Evolutionary conservation across 140 eudicot species (phyloP).

Genomic region (Ambrosia hybrid): DNA sequence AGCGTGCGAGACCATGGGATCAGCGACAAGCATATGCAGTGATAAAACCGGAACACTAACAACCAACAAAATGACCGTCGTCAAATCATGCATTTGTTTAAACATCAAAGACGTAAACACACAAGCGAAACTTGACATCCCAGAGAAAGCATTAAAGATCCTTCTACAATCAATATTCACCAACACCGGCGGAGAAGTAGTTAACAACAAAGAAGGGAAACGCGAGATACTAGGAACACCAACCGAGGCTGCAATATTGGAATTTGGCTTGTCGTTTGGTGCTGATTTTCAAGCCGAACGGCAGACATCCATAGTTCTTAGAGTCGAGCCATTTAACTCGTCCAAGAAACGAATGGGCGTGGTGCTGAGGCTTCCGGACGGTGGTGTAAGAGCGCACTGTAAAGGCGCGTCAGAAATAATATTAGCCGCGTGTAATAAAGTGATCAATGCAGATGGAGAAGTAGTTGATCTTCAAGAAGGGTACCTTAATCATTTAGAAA

Average conservation of each 20-base stretch:
- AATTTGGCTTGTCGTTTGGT: constrained; percentile 57
- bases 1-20: constrained; percentile 86
- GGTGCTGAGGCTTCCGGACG: constrained; percentile 52
- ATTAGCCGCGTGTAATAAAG: constrained; percentile 65
- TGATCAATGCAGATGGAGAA: constrained; percentile 52
- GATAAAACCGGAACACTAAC: constrained; percentile 77
- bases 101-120: constrained; percentile 44
- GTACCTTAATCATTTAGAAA: constrained; percentile 41
- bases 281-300: constrained; percentile 52
- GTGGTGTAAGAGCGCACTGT: constrained; percentile 61
- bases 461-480: constrained; percentile 52
- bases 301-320: constrained; percentile 35
- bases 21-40: constrained; percentile 70
- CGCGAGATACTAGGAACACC: constrained; percentile 59
- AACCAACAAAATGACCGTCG: constrained; percentile 72
- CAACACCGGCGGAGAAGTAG: constrained; percentile 76
- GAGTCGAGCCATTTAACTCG: constrained; percentile 88
- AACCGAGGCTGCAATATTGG: constrained; percentile 67
- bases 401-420: constrained; percentile 79
- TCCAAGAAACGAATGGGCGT: constrained; percentile 69
- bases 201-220: constrained; percentile 49
- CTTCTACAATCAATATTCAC: constrained; percentile 70
- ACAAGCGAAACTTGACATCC: constrained; percentile 37
- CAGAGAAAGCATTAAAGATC: constrained; percentile 41
- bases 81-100: constrained; percentile 62